Conservation (phyloP, 768 basidiomycete species). For the Russula virescens region DNA sequence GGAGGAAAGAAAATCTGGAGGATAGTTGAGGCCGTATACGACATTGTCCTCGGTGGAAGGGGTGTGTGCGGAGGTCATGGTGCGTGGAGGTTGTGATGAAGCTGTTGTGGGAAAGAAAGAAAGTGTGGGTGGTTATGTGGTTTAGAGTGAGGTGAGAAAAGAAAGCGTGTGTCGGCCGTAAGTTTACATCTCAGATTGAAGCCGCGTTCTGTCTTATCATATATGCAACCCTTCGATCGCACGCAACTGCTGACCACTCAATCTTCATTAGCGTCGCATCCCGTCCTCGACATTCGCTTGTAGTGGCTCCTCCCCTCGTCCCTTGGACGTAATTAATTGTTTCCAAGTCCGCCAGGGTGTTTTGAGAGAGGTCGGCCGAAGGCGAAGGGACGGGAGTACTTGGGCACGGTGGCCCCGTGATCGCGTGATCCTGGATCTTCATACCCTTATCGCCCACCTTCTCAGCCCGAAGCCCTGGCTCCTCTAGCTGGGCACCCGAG, state of each 20-base stretch:
- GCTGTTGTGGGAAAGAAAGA: slow-evolving; percentile 13
- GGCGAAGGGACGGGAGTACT: slow-evolving; percentile 3
- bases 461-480: slow-evolving; percentile 10
- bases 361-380: background rate
- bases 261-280: slow-evolving; percentile 4
- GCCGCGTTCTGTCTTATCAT: slow-evolving; percentile 15
- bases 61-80: slow-evolving; percentile 7
- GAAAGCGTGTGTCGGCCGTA: background rate
- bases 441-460: slow-evolving; percentile 16
- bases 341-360: slow-evolving; percentile 2
- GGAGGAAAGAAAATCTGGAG: slow-evolving; percentile 25
- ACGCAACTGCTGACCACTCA: slow-evolving; percentile 13
- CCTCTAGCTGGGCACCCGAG: background rate
- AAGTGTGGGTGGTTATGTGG: background rate
- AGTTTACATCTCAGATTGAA: slow-evolving; percentile 18
- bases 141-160: slow-evolving; percentile 6
- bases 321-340: slow-evolving; percentile 16
- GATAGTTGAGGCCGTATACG: slow-evolving; percentile 27
- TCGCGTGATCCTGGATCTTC: slow-evolving; percentile 18
- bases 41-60: slow-evolving; percentile 12
- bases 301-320: background rate
- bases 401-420: slow-evolving; percentile 16
- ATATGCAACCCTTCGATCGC: slow-evolving; percentile 5
- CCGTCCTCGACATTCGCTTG: slow-evolving; percentile 4
- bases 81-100: background rate